Evolutionary conservation across 257 asterid species (phyloP).

Genomic region (Salvia rosmarinus): DNA sequence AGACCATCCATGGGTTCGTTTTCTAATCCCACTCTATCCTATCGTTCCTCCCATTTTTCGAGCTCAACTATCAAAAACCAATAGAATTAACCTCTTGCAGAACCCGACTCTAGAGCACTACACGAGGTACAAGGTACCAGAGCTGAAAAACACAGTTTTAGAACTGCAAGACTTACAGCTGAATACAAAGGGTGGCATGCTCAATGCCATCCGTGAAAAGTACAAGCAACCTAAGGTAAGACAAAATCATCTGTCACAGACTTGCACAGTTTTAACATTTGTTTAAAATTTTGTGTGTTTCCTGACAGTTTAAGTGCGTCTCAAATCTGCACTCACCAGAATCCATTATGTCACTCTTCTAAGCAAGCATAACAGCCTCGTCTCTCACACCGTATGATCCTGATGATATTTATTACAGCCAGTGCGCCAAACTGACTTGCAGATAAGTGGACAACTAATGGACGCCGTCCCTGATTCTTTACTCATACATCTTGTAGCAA

Average conservation of each 20-base stretch:
- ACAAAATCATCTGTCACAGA: neutral
- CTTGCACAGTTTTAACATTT: neutral
- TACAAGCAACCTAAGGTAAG: constrained; percentile 83
- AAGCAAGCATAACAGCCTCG: constrained; percentile 33
- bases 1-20: constrained; percentile 89
- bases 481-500: constrained; percentile 47
- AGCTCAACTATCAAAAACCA: constrained; percentile 7
- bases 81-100: constrained; percentile 48
- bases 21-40: constrained; percentile 28
- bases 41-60: neutral
- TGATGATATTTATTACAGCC: constrained; percentile 34
- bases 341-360: constrained; percentile 61
- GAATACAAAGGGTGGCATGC: constrained; percentile 52
- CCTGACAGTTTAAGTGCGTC: constrained; percentile 81
- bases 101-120: constrained; percentile 87
- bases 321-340: constrained; percentile 57
- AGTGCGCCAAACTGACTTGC: constrained; percentile 37
- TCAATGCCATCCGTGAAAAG: constrained; percentile 73
- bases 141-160: constrained; percentile 63
- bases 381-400: constrained; percentile 34
- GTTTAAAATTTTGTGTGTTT: constrained; percentile 13
- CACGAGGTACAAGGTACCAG: constrained; percentile 59
- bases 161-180: constrained; percentile 74
- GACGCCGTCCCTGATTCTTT: constrained; percentile 51
- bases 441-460: constrained; percentile 35